Evolutionary conservation across 495 filamentous ascomycete species (phyloP), one percentile per base, ranked within the genome.

Genomic region (Penicillium chermesinum): DNA sequence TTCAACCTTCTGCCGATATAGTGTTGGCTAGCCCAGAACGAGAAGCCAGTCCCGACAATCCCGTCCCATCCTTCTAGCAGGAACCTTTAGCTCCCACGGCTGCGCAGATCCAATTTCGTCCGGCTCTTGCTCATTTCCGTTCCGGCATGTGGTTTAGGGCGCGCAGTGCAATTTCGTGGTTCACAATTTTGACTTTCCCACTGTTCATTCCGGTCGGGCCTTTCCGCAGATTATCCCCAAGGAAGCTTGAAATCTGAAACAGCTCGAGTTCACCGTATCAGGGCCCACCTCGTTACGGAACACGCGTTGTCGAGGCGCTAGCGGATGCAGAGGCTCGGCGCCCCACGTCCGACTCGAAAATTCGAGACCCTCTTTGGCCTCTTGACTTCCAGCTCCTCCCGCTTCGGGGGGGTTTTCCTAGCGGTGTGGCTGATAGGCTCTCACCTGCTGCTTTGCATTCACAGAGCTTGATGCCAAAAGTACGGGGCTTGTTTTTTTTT

Each of bases 171-270:
- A n/a, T n/a, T 30, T 30, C 25, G 25, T 4, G 4, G 25, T 10
- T 1, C 38, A 13, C 20, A 10, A 19, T 18, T 10, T 16, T 16
- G 37, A 17, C 16, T 39, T 39, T 37, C 5, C 30, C 13, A 7
- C 13, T 33, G 13, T 37, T n/a, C 35, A 41, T 50, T 46, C 53
- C 46, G 40, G 46, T 58, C 57, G 52, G 60, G 35, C 46, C 56
- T 46, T 55, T 52, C 53, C 52, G 58, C 48, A 51, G 40, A 21
- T 27, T 13, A n/a, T 44, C 18, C 34, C 44, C 34, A 27, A 19
- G 44, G 25, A 46, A 60, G 55, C 53, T 59, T 45, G 49, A 59
- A 58, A 63, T 67, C 67, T 70, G 67, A 70, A 70, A 70, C 67
- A 61, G 38, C 34, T 54, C 52, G 42, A 39, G 44, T 49, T 46